phyloP scores from a whole-genome alignment of 352 stramenopile genomes.

The Globisporangium lucens region DNA sequence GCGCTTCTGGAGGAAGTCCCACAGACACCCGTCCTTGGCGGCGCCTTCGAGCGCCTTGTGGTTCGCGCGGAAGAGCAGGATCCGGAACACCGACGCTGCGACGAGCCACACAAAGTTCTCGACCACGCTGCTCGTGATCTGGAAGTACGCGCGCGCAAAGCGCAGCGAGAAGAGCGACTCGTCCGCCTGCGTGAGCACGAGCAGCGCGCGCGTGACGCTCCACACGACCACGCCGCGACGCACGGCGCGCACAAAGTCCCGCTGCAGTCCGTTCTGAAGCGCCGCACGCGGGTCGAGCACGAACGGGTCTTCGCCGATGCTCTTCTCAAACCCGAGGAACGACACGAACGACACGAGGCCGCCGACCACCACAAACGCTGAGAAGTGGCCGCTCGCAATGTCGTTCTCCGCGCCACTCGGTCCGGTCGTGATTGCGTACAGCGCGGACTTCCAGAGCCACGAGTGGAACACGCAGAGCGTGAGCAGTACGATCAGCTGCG shows the following conservation, averaged over 20 bases:
- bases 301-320: conserved; percentile 44
- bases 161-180: conserved; percentile 21
- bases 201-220: conserved; percentile 22
- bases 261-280: conserved; percentile 33
- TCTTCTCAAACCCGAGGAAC: conserved; percentile 39
- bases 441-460: conserved; percentile 42
- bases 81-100: conserved; percentile 43
- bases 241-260: conserved; percentile 41
- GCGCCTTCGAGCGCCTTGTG: conserved; percentile 24
- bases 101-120: conserved; percentile 46
- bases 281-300: conserved; percentile 42
- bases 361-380: conserved; percentile 32
- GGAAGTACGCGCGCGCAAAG: conserved; percentile 31
- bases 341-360: conserved; percentile 43
- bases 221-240: conserved; percentile 42
- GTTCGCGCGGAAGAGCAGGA: conserved; percentile 47
- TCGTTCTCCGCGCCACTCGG: background rate
- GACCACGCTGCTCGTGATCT: conserved; percentile 39
- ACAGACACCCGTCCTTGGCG: conserved; percentile 28
- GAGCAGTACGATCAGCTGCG: conserved; percentile 43
- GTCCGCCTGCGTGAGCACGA: conserved; percentile 25
- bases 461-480: conserved; percentile 41
- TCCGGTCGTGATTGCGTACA: conserved; percentile 13
- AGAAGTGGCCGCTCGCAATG: conserved; percentile 22
- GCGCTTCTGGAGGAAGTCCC: conserved; percentile 23